Evolutionary conservation across 768 basidiomycete species (phyloP), one percentile per base, ranked within the genome.

Genomic region (Serendipita sp.): DNA sequence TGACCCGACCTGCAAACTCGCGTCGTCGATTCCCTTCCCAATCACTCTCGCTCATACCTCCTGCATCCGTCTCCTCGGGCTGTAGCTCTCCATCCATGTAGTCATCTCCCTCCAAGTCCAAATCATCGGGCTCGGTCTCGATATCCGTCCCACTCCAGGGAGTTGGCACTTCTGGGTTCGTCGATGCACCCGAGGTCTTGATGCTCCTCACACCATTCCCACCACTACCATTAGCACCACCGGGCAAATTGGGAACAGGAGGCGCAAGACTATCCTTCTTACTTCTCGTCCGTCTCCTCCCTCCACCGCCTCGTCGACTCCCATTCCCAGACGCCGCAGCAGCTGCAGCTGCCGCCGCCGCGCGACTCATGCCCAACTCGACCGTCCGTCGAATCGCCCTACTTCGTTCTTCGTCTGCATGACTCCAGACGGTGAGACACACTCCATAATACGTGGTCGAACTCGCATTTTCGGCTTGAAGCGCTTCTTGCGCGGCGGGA

Each of bases 341-440:
- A 38, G 1, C 38, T 2, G 38, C 38, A 38, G 28, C 24, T 60
- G 30, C 17, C 4, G n/a, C 38, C 7, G 17, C 20, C 11, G 30
- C n/a, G 28, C 14, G 20, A 64, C 64, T 24, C 30, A 48, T n/a
- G 13, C 53, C 82, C 0, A 85, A 85, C 70, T 90, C 89, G 53
- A 90, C 78, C 4, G 88, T 88, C 58, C 85, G 80, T 22, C 90
- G 83, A 67, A 94, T 93, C 0, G 91, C 91, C 14, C 77, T 79
- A 62, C 86, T 85, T 53, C 92, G 84, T 68, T 92, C 86, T 0
- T 85, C 84, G 70, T 97, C 94, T 20, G 92, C 92, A 69, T 94
- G 92, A 2, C 89, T 91, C 92, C 92, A 98, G 1, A 96, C 90
- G 1, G 91, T 92, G 64, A 98, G 78, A 67, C 90, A 91, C 41